Conservation (phyloP, 2,329 filamentous ascomycete genomes). For the Aspergillus sp. region DNA sequence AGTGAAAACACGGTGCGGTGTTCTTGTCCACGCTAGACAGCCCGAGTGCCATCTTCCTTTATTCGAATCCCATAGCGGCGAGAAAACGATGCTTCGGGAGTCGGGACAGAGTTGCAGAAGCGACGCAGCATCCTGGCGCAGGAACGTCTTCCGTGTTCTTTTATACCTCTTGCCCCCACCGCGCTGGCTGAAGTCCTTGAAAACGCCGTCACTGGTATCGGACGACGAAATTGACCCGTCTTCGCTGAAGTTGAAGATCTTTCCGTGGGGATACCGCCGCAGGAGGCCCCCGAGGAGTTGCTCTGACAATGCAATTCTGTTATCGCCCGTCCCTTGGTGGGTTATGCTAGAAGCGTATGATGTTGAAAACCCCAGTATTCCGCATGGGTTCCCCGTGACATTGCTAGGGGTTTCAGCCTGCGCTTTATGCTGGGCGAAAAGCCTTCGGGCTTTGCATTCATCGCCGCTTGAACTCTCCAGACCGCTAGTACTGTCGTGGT, state of each 20-base stretch:
- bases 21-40: constrained; percentile 19
- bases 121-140: constrained; percentile 11
- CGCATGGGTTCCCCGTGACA: no score
- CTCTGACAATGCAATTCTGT: constrained; percentile 26
- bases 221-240: constrained; percentile 26
- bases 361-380: constrained; percentile 8
- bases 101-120: constrained; percentile 15
- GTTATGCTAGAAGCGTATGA: constrained; percentile 17
- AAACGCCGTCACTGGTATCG: constrained; percentile 6
- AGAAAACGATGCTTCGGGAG: constrained; percentile 20
- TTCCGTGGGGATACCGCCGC: constrained; percentile 38
- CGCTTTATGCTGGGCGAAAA: background rate
- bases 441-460: background rate
- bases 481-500: no score
- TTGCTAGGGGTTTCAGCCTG: no score
- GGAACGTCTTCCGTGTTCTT: constrained; percentile 6
- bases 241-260: constrained; percentile 38
- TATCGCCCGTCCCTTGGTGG: constrained; percentile 5
- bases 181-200: constrained; percentile 2
- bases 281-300: constrained; percentile 35
- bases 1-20: constrained; percentile 17
- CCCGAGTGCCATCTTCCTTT: constrained; percentile 23
- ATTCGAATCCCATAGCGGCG: constrained; percentile 27
- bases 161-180: constrained; percentile 4
- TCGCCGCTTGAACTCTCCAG: constrained; percentile 1